These are phyloP conservation scores for Heterobasidion occidentale DNA, from an alignment of 1,284 basidiomycete genomes.

Conservation along the genomic window DNA sequence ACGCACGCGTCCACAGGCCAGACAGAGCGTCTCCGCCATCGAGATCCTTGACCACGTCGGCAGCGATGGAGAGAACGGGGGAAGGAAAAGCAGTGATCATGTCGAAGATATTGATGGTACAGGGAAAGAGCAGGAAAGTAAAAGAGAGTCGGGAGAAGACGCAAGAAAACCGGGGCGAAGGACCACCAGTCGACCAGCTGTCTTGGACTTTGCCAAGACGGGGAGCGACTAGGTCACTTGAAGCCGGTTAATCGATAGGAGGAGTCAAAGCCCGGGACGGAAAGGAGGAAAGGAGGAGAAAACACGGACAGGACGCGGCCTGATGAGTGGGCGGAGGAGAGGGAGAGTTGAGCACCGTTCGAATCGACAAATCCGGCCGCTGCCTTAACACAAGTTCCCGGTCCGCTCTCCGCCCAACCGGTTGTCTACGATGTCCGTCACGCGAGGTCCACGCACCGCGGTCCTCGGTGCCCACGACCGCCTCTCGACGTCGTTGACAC, in stretches of 20 bases:
- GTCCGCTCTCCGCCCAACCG: background rate
- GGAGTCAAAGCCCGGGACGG: background rate
- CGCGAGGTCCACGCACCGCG: background rate
- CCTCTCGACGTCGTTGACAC: no score
- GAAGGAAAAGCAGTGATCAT: constrained; percentile 46
- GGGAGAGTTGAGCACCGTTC: background rate
- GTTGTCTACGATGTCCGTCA: background rate
- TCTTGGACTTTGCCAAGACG: background rate
- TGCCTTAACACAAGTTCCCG: background rate
- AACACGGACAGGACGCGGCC: background rate
- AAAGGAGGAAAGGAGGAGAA: background rate
- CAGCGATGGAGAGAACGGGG: constrained; percentile 56
- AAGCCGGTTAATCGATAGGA: background rate
- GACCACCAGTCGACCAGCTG: background rate
- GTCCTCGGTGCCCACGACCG: background rate
- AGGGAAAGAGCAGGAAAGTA: constrained; percentile 10
- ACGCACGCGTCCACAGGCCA: constrained; percentile 57
- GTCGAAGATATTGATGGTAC: constrained; percentile 9
- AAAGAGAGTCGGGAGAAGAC: background rate
- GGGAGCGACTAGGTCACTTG: background rate
- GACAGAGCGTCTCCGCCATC: constrained; percentile 58
- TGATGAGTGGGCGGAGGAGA: background rate
- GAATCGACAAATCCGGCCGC: background rate
- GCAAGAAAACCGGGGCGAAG: background rate
- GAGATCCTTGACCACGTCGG: constrained; percentile 56